phyloP scores from a whole-genome alignment of 1,284 basidiomycete genomes.

The Fomitiporia mediterranea region DNA sequence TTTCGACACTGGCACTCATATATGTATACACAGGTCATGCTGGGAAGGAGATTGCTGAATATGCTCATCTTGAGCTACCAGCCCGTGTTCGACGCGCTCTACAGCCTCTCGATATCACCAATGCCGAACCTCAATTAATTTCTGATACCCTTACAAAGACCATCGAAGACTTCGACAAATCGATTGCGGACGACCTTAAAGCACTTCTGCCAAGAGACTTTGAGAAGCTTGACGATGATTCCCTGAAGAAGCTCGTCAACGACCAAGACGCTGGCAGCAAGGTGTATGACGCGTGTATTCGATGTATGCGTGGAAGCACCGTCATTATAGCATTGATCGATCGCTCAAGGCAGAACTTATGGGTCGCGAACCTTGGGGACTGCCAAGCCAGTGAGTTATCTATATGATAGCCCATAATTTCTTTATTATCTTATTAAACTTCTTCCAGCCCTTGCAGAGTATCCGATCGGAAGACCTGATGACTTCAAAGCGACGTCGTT shows the following conservation, averaged over 20 bases:
- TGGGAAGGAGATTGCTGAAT: slow-evolving; percentile 32
- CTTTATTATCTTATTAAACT: not conserved
- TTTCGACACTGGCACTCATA: slow-evolving; percentile 21
- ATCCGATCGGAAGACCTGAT: slow-evolving; percentile 46
- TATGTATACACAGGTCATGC: slow-evolving; percentile 34
- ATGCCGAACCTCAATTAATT: slow-evolving; percentile 22
- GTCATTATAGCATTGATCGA: slow-evolving; percentile 65
- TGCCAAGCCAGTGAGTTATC: slow-evolving; percentile 58
- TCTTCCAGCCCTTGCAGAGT: slow-evolving; percentile 11
- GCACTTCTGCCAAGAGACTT: slow-evolving; percentile 56
- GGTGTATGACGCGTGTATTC: slow-evolving; percentile 57
- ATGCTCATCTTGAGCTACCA: slow-evolving; percentile 59
- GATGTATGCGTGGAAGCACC: slow-evolving; percentile 72
- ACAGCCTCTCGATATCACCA: slow-evolving; percentile 14
- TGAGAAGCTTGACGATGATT: slow-evolving; percentile 44
- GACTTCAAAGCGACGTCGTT: slow-evolving; percentile 52
- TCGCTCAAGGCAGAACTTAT: slow-evolving; percentile 57
- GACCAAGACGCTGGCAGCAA: slow-evolving; percentile 52
- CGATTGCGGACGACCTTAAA: slow-evolving; percentile 60
- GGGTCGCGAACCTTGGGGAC: slow-evolving; percentile 70
- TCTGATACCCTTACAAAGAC: slow-evolving; percentile 5
- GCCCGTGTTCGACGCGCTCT: slow-evolving; percentile 57
- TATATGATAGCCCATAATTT: not conserved
- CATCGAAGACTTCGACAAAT: slow-evolving; percentile 43
- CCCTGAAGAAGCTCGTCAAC: slow-evolving; percentile 54